A percentile compares a stretch with the other conserved stretches of the same genome.
These are phyloP conservation scores for Salix purpurea DNA, from an alignment of 345 rosid genomes.

Conservation along the genomic window DNA sequence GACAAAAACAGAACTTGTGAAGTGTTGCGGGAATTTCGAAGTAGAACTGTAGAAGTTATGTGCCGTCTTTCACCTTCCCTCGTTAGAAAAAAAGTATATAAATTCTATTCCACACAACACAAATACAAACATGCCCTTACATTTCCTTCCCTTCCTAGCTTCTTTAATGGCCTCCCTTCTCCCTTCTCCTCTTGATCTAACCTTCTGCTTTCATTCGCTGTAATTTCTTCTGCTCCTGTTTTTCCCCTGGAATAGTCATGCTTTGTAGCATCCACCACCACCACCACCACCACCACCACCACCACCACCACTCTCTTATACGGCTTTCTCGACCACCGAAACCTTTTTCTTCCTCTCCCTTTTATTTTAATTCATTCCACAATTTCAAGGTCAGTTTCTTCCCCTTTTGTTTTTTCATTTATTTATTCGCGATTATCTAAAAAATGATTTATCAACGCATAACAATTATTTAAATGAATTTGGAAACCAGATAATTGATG, in stretches of 20 bases:
- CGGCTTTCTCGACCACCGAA: conserved; percentile 1
- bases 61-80: too few species aligned
- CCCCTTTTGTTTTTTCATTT: background rate
- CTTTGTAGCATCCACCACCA: conserved; percentile 23
- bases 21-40: too few species aligned
- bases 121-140: too few species aligned
- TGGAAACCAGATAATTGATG: too few species aligned
- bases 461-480: background rate
- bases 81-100: too few species aligned
- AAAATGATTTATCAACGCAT: background rate
- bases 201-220: background rate
- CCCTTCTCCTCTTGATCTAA: background rate
- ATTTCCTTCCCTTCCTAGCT: background rate
- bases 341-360: background rate
- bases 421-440: too few species aligned
- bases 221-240: background rate
- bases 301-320: background rate
- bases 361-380: background rate
- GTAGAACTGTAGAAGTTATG: too few species aligned
- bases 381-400: background rate
- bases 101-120: background rate
- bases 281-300: conserved; percentile 1
- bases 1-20: too few species aligned
- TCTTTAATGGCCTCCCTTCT: background rate
- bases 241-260: conserved; percentile 21